These are phyloP conservation scores for Suhomyces yuchorum DNA, from an alignment of 1,139 yeast species.

Conservation along the genomic window DNA sequence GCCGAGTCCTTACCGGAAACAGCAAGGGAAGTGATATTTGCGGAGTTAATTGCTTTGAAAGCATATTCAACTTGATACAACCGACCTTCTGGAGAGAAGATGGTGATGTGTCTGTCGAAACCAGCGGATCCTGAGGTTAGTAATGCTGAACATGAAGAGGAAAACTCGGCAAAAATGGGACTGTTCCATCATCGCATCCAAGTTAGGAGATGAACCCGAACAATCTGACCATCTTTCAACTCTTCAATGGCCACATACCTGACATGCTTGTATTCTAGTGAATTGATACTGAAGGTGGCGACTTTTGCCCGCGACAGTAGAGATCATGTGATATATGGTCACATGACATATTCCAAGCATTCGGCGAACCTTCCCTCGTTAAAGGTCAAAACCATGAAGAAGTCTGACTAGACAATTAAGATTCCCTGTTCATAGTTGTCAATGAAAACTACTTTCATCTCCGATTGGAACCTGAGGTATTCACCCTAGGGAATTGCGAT, in stretches of 20 bases:
- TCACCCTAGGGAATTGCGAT: no score
- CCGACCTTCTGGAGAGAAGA: constrained; percentile 98
- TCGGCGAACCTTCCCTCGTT: no score
- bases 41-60: constrained; percentile 91
- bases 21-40: constrained; percentile 88
- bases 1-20: constrained; percentile 85
- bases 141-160: background rate
- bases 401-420: no score
- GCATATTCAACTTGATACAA: constrained; percentile 97
- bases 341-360: background rate
- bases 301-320: constrained; percentile 3
- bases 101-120: constrained; percentile 96
- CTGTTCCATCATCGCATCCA: background rate
- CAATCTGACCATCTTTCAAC: background rate
- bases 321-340: background rate
- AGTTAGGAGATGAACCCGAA: background rate
- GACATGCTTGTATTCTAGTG: constrained; percentile 16
- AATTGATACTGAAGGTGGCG: constrained; percentile 6
- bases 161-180: background rate
- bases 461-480: no score
- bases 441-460: no score
- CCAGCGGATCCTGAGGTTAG: constrained; percentile 68
- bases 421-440: no score
- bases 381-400: no score
- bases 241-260: constrained; percentile 15